Percentiles rank a stretch among this genome's conserved stretches.
Conservation (phyloP, 306 rosid species). For the Gleditsia sinensis region DNA sequence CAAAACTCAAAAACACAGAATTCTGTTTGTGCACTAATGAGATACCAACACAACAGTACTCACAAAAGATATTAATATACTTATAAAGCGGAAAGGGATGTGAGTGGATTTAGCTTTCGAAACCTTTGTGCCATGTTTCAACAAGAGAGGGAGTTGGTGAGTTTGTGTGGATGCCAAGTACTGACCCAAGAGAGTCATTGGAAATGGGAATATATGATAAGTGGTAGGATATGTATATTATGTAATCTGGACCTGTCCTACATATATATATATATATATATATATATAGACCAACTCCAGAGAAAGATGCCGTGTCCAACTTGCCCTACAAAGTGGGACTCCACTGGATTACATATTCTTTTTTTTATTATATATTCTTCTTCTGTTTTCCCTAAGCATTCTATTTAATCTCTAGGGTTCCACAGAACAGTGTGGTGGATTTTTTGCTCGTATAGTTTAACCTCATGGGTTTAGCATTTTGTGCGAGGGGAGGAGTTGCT, state of each 20-base stretch:
- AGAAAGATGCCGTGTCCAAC: slow-evolving; percentile 40
- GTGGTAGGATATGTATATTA: neutral
- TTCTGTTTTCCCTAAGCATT: neutral
- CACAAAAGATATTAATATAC: neutral
- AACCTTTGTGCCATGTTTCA: neutral
- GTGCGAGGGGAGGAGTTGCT: neutral
- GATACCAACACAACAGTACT: neutral
- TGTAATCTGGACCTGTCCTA: slow-evolving; percentile 18
- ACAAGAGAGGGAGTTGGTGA: neutral
- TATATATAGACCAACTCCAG: slow-evolving; percentile 28
- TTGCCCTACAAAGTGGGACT: slow-evolving; percentile 29
- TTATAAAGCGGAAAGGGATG: slow-evolving; percentile 13
- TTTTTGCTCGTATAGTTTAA: neutral
- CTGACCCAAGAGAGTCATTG: neutral
- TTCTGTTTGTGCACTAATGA: neutral
- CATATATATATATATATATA: too few species aligned
- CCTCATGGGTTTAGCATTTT: neutral
- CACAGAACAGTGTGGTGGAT: slow-evolving; percentile 35
- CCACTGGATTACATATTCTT: slow-evolving; percentile 25
- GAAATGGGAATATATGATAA: neutral
- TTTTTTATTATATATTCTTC: slow-evolving; percentile 16
- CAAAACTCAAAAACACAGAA: neutral
- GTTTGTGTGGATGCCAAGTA: neutral
- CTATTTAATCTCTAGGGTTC: slow-evolving; percentile 11
- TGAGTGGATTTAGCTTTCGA: neutral